Conservation (phyloP, 1,139 yeast genomes). For the Suzukiozyma palmioleophila region DNA sequence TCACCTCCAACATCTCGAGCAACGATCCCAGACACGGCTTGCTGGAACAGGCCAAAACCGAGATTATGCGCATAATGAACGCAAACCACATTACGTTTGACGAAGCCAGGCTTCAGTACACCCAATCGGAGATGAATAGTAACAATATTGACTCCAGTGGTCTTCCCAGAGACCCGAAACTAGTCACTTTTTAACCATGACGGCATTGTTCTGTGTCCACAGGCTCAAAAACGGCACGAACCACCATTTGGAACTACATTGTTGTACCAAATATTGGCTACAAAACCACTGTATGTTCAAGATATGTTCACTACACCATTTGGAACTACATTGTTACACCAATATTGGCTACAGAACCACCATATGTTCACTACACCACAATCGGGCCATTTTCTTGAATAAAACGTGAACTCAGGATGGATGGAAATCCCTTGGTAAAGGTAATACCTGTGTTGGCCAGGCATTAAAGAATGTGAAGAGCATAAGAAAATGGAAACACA, state of each 20-base stretch:
- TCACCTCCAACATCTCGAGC: slow-evolving; percentile 39
- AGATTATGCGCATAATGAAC: slow-evolving; percentile 53
- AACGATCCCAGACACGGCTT: slow-evolving; percentile 60
- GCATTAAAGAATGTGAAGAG: slow-evolving; percentile 56
- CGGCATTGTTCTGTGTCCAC: no score
- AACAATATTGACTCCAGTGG: slow-evolving; percentile 51
- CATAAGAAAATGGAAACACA: slow-evolving; percentile 10
- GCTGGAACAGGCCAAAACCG: slow-evolving; percentile 48
- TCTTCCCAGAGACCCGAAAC: slow-evolving; percentile 35
- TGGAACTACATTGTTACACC: no score
- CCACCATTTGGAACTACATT: no score
- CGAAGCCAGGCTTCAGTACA: slow-evolving; percentile 59
- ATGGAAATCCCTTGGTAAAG: slow-evolving; percentile 69
- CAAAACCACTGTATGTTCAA: no score
- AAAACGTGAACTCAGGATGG: slow-evolving; percentile 48
- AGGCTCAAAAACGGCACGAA: no score
- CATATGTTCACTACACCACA: no score
- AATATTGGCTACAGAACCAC: no score
- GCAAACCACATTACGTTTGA: slow-evolving; percentile 52
- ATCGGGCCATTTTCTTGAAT: no score
- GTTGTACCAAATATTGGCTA: no score
- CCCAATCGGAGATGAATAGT: slow-evolving; percentile 39
- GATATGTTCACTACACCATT: no score
- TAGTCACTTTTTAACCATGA: slow-evolving; percentile 34
- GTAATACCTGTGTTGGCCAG: slow-evolving; percentile 59